Conservation (phyloP, 2,329 filamentous ascomycete genomes). For the Fusarium pininemorale region DNA sequence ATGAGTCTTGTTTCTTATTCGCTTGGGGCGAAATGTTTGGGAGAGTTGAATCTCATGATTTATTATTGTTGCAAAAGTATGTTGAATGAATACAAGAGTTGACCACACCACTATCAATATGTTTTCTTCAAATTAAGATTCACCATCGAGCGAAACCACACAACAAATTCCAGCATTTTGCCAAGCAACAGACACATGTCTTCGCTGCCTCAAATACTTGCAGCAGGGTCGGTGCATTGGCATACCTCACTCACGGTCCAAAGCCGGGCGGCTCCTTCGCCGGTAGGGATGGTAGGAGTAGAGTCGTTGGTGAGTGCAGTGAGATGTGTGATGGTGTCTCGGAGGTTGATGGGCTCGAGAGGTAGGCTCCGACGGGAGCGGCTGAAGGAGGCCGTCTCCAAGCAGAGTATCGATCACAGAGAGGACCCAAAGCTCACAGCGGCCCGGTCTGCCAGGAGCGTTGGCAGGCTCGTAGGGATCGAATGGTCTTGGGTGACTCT, state of each 20-base stretch:
- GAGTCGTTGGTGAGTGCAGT: conserved; percentile 35
- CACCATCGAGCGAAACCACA: not conserved
- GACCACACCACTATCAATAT: not conserved
- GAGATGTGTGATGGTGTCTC: conserved; percentile 34
- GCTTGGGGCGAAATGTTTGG: not conserved
- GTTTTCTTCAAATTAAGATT: not conserved
- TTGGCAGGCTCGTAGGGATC: not conserved
- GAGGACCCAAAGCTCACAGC: conserved; percentile 20
- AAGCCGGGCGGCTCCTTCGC: conserved; percentile 14
- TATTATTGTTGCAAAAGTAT: conserved; percentile 25
- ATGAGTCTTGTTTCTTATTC: not conserved
- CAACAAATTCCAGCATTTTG: not conserved
- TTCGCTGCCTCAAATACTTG: not conserved
- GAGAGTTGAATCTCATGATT: not conserved
- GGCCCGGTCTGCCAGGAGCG: not conserved
- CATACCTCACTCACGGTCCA: not conserved
- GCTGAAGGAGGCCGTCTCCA: conserved; percentile 20
- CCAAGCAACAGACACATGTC: not conserved
- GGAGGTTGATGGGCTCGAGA: conserved; percentile 13
- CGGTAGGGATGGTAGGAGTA: conserved; percentile 36
- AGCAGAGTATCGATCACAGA: conserved; percentile 15
- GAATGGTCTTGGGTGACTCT: not conserved
- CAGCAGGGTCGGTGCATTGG: not conserved
- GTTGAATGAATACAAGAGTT: conserved; percentile 23
- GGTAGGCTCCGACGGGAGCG: conserved; percentile 5